These are phyloP conservation scores for Pseudodiploospora longispora DNA, from an alignment of 2,329 filamentous ascomycete species.

Conservation along the genomic window DNA sequence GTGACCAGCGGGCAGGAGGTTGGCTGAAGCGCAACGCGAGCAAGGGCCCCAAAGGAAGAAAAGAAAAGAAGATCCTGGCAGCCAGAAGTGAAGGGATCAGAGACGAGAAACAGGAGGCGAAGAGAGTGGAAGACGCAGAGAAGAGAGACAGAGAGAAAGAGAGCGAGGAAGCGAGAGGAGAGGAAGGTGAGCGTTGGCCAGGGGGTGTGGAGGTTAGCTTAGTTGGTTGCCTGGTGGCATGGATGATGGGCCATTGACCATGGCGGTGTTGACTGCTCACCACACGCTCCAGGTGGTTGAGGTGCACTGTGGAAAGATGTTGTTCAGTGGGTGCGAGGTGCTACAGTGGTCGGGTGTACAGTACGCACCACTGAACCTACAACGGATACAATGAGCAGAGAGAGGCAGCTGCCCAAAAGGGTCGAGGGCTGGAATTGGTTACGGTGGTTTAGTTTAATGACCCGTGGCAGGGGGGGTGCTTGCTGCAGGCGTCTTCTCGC, in stretches of 20 bases:
- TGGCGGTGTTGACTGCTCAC: background rate
- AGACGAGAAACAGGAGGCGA: constrained; percentile 26
- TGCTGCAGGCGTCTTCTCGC: background rate
- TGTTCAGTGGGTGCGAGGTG: too few relatives aligned
- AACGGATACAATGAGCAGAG: background rate
- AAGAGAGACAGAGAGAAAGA: constrained; percentile 22
- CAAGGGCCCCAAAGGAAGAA: constrained; percentile 6
- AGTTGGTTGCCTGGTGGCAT: background rate
- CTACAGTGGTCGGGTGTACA: too few relatives aligned
- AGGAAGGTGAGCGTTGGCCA: constrained; percentile 18
- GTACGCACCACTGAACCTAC: background rate
- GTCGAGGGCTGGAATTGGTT: constrained; percentile 24
- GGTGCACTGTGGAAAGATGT: too few relatives aligned
- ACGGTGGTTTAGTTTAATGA: constrained; percentile 27
- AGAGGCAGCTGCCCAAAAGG: constrained; percentile 21
- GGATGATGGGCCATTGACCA: background rate
- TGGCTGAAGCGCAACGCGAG: constrained; percentile 7
- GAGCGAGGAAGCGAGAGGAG: constrained; percentile 24
- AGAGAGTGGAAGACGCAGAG: constrained; percentile 22
- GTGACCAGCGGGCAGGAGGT: constrained; percentile 5
- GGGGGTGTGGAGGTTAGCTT: constrained; percentile 2
- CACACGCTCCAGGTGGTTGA: background rate
- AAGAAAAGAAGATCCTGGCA: constrained; percentile 7
- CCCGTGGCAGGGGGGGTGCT: constrained; percentile 3
- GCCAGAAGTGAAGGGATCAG: constrained; percentile 14